Conservation (phyloP, 2,329 filamentous ascomycete genomes). For the Talaromyces verruculosus region DNA sequence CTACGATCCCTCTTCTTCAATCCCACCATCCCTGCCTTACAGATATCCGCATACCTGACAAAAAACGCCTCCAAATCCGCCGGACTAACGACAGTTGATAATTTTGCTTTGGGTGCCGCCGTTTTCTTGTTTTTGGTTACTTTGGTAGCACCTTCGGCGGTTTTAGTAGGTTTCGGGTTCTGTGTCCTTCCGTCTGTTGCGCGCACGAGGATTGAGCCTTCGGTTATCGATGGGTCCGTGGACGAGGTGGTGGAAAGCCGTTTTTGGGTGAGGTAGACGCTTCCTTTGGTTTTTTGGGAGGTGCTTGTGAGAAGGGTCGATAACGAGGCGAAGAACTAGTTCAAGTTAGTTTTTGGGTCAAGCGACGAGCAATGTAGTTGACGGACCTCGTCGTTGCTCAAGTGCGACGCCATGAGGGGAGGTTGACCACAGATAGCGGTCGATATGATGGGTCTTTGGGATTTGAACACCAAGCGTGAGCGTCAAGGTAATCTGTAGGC, state of each 20-base stretch:
- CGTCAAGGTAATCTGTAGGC: background rate
- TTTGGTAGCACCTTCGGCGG: slow-evolving; percentile 9
- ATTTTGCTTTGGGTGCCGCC: slow-evolving; percentile 61
- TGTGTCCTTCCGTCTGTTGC: slow-evolving; percentile 75
- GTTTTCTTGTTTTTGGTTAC: slow-evolving; percentile 37
- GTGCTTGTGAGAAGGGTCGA: slow-evolving; percentile 41
- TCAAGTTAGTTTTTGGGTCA: slow-evolving; percentile 23
- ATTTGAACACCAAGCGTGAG: background rate
- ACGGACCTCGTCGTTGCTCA: slow-evolving; percentile 45
- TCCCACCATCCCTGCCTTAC: slow-evolving; percentile 82
- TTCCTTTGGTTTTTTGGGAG: slow-evolving; percentile 43
- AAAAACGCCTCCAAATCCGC: slow-evolving; percentile 80
- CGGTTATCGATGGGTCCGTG: slow-evolving; percentile 59
- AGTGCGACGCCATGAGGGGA: slow-evolving; percentile 35
- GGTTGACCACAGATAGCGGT: slow-evolving; percentile 1
- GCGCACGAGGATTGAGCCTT: slow-evolving; percentile 69
- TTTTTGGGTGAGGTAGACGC: slow-evolving; percentile 48
- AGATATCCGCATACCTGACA: slow-evolving; percentile 80
- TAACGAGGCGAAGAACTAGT: slow-evolving; percentile 47
- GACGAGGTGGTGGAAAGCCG: slow-evolving; percentile 50
- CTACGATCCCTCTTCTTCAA: slow-evolving; percentile 92
- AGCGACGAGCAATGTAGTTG: background rate
- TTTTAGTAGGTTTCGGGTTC: slow-evolving; percentile 39
- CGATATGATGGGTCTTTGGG: background rate
- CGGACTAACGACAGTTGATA: slow-evolving; percentile 79